A percentile compares a stretch with the other conserved stretches of the same genome.
These are phyloP conservation scores for Agrostemma githago DNA, from an alignment of 148 eudicot genomes.

Conservation along the genomic window DNA sequence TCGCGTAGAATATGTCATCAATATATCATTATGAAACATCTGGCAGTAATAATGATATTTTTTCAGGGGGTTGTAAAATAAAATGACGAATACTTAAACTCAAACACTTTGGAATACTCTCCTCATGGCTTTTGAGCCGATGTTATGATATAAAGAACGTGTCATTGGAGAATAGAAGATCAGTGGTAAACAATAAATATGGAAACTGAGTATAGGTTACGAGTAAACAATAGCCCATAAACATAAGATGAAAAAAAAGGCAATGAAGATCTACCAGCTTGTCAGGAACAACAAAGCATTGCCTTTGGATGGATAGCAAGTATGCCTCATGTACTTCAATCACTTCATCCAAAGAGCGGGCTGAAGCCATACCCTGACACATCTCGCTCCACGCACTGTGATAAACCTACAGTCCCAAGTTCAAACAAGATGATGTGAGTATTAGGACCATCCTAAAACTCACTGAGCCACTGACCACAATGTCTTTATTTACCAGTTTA, in stretches of 20 bases:
- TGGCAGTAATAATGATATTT: too few relatives aligned
- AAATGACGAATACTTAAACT: too few relatives aligned
- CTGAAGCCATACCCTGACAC: constrained; percentile 84
- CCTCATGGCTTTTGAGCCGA: too few relatives aligned
- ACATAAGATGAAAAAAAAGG: constrained; percentile 1
- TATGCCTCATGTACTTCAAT: constrained; percentile 93
- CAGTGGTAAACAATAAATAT: not conserved
- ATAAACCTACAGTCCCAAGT: constrained; percentile 55
- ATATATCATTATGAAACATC: too few relatives aligned
- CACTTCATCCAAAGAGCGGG: constrained; percentile 88
- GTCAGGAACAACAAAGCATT: constrained; percentile 97
- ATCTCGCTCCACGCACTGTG: constrained; percentile 97
- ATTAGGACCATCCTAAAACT: constrained; percentile 5
- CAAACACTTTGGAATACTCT: too few relatives aligned
- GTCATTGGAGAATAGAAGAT: not conserved
- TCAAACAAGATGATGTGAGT: not conserved
- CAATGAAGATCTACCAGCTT: constrained; percentile 52
- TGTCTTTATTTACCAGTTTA: not conserved
- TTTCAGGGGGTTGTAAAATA: too few relatives aligned
- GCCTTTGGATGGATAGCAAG: constrained; percentile 87
- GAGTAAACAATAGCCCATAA: not conserved
- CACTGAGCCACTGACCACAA: not conserved
- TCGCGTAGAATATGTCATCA: too few relatives aligned
- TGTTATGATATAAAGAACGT: not conserved
- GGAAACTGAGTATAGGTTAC: not conserved